These are phyloP conservation scores for Microbotryum silenes-acaulis DNA, from an alignment of 1,284 basidiomycete genomes.

Conservation along the genomic window DNA sequence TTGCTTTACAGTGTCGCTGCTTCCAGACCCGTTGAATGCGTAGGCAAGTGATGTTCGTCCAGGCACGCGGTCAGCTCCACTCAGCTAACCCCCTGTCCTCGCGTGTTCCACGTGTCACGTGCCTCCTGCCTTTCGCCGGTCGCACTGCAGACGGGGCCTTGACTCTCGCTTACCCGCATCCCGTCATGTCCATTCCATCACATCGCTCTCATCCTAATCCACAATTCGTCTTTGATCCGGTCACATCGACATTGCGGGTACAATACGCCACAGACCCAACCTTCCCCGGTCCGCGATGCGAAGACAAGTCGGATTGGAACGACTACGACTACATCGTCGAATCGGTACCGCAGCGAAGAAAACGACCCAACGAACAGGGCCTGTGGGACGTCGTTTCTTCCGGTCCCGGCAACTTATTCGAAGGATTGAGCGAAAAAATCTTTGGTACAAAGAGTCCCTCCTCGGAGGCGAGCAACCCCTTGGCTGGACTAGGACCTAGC, in stretches of 20 bases:
- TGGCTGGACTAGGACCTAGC: no score
- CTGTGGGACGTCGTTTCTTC: no score
- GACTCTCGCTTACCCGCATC: slow-evolving; percentile 17
- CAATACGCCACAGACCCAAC: slow-evolving; percentile 26
- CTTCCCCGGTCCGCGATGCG: slow-evolving; percentile 11
- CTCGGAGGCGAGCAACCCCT: no score
- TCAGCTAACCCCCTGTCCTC: neutral
- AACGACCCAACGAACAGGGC: no score
- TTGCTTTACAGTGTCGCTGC: slow-evolving; percentile 11
- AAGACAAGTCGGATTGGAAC: slow-evolving; percentile 6
- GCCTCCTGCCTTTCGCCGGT: neutral
- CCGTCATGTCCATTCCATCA: slow-evolving; percentile 20
- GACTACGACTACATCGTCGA: slow-evolving; percentile 17
- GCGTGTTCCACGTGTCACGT: neutral
- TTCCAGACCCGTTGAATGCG: neutral
- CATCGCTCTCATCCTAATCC: slow-evolving; percentile 27
- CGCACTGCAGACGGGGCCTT: slow-evolving; percentile 3
- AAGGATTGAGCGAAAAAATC: no score
- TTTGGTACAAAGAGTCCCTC: no score
- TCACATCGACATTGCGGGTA: slow-evolving; percentile 28
- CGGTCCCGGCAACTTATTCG: no score
- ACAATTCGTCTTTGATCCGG: slow-evolving; percentile 27
- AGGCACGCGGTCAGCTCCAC: slow-evolving; percentile 11
- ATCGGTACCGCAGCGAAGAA: slow-evolving; percentile 6
- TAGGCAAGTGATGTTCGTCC: neutral